Conservation (phyloP, 306 rosid species). For the Urtica urens region DNA sequence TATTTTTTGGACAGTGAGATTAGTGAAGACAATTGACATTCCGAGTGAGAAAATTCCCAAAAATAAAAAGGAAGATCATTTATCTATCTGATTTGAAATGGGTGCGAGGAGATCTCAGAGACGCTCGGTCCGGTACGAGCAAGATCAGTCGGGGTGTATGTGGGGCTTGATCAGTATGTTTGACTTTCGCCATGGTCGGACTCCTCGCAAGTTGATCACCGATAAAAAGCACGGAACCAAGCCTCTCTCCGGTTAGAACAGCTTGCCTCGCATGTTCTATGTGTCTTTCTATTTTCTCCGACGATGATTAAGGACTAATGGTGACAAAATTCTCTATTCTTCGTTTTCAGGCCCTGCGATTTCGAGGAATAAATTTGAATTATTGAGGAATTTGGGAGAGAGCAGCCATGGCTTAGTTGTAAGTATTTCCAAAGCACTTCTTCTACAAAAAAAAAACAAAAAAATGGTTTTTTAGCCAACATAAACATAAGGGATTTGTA, state of each 20-base stretch:
- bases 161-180: constrained; percentile 93
- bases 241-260: constrained; percentile 50
- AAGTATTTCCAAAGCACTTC: constrained; percentile 22
- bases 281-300: neutral
- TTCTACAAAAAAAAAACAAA: neutral
- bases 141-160: constrained; percentile 90
- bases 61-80: constrained; percentile 4
- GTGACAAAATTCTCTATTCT: constrained; percentile 16
- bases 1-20: constrained; percentile 18
- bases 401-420: constrained; percentile 32
- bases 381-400: constrained; percentile 44
- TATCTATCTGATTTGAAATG: constrained; percentile 32
- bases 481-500: too few species aligned
- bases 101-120: constrained; percentile 63
- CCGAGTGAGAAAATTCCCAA: constrained; percentile 4
- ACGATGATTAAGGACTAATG: constrained; percentile 4
- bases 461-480: neutral
- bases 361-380: constrained; percentile 51
- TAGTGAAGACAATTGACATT: constrained; percentile 3
- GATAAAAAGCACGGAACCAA: constrained; percentile 60
- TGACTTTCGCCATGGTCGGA: constrained; percentile 84
- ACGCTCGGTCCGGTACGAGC: constrained; percentile 56
- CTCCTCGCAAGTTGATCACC: constrained; percentile 56
- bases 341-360: constrained; percentile 37
- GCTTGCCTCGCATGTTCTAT: constrained; percentile 10